phyloP scores from a whole-genome alignment of 164 flowering plant genomes.

The Buxus sempervirens region DNA sequence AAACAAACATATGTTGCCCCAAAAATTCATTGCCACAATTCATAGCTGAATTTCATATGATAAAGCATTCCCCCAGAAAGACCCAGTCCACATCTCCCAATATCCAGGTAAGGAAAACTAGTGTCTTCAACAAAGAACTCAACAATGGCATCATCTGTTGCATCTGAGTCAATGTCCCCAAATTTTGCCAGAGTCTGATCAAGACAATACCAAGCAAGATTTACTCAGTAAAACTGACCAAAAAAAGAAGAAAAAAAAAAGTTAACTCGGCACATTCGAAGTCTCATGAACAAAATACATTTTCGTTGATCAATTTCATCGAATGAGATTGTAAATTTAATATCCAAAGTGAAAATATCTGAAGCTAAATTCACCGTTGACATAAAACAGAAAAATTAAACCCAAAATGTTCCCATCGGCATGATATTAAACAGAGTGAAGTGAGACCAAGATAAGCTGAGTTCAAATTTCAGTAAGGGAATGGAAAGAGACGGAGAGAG shows the following conservation, averaged over 20 bases:
- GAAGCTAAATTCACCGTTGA: no score
- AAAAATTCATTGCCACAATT: no score
- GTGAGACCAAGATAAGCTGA: neutral
- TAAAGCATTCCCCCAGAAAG: no score
- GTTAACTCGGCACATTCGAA: neutral
- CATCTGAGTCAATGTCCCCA: neutral
- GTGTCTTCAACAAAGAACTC: neutral
- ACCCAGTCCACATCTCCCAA: no score
- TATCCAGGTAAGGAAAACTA: neutral
- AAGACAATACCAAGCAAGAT: neutral
- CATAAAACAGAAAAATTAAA: no score
- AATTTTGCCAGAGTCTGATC: neutral
- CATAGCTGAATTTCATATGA: no score
- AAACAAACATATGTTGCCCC: no score
- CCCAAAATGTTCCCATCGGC: neutral
- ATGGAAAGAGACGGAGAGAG: conserved; percentile 4
- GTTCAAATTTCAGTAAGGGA: neutral
- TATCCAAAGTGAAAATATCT: no score
- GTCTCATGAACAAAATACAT: neutral
- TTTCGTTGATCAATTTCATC: neutral
- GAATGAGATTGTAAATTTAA: neutral
- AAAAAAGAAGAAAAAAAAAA: no score
- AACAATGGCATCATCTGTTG: neutral
- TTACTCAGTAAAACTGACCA: no score
- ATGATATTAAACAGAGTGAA: neutral